These are phyloP conservation scores for Penium margaritaceum DNA, from an alignment of 139 green algal genomes.

Conservation along the genomic window DNA sequence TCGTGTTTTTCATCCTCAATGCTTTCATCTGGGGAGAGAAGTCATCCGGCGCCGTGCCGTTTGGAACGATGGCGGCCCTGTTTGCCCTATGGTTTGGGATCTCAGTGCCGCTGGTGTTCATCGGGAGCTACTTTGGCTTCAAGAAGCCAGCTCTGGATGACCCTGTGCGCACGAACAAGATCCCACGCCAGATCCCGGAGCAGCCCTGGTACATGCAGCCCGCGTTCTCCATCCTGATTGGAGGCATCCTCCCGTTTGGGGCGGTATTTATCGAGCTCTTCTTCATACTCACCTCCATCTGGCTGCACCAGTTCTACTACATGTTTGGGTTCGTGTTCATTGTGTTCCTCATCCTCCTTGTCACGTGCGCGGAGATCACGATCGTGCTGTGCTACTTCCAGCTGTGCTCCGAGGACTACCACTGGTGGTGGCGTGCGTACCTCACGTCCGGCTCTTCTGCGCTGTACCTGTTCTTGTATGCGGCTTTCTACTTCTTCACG, in stretches of 20 bases:
- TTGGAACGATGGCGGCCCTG: constrained; percentile 89
- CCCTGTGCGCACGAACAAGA: constrained; percentile 97
- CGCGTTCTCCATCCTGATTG: constrained; percentile 80
- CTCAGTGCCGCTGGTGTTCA: constrained; percentile 87
- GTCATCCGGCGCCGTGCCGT: constrained; percentile 82
- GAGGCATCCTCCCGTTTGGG: constrained; percentile 94
- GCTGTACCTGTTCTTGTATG: constrained; percentile 94
- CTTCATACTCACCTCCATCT: constrained; percentile 98
- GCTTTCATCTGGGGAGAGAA: constrained; percentile 87
- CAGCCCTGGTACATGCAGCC: constrained; percentile 96
- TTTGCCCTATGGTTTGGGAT: constrained; percentile 97
- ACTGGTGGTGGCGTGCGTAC: constrained; percentile 93
- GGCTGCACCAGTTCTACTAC: constrained; percentile 91
- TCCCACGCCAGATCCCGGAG: constrained; percentile 91
- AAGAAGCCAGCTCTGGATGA: constrained; percentile 74
- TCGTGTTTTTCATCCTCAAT: constrained; percentile 89
- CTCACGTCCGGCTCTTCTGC: constrained; percentile 81
- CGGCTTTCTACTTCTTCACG: constrained; percentile 90
- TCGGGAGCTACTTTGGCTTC: constrained; percentile 92
- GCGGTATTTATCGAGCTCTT: constrained; percentile 99
- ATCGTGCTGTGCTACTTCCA: constrained; percentile 98
- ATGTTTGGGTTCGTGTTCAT: constrained; percentile 96
- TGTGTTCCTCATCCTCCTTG: constrained; percentile 88
- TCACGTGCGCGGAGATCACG: constrained; percentile 97
- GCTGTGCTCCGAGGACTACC: constrained; percentile 78